These are phyloP conservation scores for Podospora sp. DNA, from an alignment of 495 filamentous ascomycete genomes.

Conservation along the genomic window DNA sequence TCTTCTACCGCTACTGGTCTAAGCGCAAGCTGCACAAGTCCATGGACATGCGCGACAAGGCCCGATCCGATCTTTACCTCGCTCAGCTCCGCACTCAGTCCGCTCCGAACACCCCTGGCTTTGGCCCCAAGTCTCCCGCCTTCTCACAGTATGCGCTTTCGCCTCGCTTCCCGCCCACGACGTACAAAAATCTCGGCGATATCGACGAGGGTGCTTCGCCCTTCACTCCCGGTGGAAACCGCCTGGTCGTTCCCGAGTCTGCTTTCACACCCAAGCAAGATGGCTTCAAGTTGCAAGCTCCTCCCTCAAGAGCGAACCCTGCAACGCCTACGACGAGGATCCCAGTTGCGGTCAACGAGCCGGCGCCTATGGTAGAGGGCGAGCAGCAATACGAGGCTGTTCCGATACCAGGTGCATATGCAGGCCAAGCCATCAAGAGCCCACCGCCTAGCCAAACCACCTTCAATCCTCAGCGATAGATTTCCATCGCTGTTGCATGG, in stretches of 20 bases:
- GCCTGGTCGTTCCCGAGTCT: conserved; percentile 48
- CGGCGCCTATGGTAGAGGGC: conserved; percentile 59
- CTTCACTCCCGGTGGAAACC: conserved; percentile 49
- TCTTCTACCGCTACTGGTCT: conserved; percentile 95
- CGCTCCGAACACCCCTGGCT: conserved; percentile 90
- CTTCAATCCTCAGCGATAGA: conserved; percentile 36
- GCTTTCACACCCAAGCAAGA: conserved; percentile 42
- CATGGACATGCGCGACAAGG: conserved; percentile 93
- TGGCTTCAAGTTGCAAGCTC: conserved; percentile 82
- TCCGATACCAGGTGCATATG: conserved; percentile 68
- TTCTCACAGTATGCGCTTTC: conserved; percentile 56
- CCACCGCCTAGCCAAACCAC: conserved; percentile 45
- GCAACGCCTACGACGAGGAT: conserved; percentile 73
- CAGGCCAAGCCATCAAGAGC: conserved; percentile 47
- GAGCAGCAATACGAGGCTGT: conserved; percentile 69
- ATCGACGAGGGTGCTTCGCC: conserved; percentile 49
- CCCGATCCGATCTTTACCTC: conserved; percentile 91
- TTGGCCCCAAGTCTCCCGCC: conserved; percentile 64
- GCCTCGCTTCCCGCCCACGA: conserved; percentile 56
- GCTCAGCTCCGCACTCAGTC: conserved; percentile 91
- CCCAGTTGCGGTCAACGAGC: conserved; percentile 38
- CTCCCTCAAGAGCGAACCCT: conserved; percentile 73
- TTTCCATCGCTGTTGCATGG: conserved; percentile 2
- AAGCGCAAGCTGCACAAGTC: conserved; percentile 93
- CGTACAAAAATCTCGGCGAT: conserved; percentile 51